phyloP scores from a whole-genome alignment of 768 basidiomycete genomes.

The Piloderma croceum region DNA sequence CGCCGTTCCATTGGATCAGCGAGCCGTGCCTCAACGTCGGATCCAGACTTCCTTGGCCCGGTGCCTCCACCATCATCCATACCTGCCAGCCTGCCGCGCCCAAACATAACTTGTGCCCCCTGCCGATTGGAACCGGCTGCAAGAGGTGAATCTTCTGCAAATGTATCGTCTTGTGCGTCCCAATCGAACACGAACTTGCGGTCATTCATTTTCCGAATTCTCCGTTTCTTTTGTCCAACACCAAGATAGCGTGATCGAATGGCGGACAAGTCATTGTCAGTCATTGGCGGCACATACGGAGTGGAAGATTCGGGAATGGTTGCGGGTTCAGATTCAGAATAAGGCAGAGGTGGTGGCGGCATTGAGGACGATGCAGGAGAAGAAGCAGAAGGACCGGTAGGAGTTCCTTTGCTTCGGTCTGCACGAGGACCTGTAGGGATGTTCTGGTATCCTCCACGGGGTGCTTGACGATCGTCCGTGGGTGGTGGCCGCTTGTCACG shows the following conservation, averaged over 20 bases:
- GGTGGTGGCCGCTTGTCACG: constrained; percentile 34
- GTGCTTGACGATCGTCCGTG: constrained; percentile 25
- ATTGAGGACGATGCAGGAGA: constrained; percentile 38
- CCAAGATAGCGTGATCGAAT: constrained; percentile 94
- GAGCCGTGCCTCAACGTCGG: constrained; percentile 43
- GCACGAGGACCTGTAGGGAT: constrained; percentile 84
- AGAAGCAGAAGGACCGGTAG: constrained; percentile 25
- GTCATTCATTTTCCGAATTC: constrained; percentile 91
- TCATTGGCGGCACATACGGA: constrained; percentile 58
- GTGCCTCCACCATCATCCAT: constrained; percentile 73
- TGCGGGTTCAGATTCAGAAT: constrained; percentile 12
- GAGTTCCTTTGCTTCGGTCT: constrained; percentile 48
- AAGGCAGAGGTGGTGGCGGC: constrained; percentile 42
- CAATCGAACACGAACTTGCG: constrained; percentile 99
- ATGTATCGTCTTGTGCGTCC: constrained; percentile 95
- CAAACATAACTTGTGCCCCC: constrained; percentile 86
- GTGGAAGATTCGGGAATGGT: constrained; percentile 33
- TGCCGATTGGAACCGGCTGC: constrained; percentile 68
- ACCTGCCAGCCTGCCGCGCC: constrained; percentile 75
- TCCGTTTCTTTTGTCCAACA: constrained; percentile 89
- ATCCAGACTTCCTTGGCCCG: constrained; percentile 28
- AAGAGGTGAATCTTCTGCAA: constrained; percentile 67
- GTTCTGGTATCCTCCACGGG: constrained; percentile 51
- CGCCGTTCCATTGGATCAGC: constrained; percentile 81
- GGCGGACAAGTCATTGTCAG: constrained; percentile 71